phyloP scores from a whole-genome alignment of 2,329 filamentous ascomycete genomes.

The Pseudocercospora eumusae region DNA sequence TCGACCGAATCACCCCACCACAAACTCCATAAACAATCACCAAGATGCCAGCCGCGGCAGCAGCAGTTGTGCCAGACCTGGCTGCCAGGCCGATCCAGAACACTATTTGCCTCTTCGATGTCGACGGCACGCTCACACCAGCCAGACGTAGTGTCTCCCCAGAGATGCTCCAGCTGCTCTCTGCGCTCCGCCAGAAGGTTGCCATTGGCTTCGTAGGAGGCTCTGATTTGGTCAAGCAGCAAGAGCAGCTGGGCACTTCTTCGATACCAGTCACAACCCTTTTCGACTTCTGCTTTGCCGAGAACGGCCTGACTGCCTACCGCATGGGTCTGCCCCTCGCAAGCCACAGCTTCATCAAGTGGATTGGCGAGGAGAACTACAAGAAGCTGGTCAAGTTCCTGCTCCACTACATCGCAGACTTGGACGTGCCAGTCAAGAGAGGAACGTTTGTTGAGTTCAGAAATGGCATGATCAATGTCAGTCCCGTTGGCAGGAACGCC shows the following conservation, averaged over 20 bases:
- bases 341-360: conserved; percentile 84
- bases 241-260: conserved; percentile 83
- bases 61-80: conserved; percentile 67
- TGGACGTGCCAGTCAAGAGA: conserved; percentile 79
- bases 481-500: conserved; percentile 83
- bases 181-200: conserved; percentile 78
- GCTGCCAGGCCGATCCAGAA: conserved; percentile 83
- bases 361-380: conserved; percentile 84
- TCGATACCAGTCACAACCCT: conserved; percentile 72
- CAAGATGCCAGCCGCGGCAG: conserved; percentile 36
- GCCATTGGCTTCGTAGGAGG: conserved; percentile 92
- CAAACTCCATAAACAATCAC: conserved; percentile 7
- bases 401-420: conserved; percentile 79
- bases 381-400: conserved; percentile 75
- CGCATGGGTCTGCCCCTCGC: conserved; percentile 75
- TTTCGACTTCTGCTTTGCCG: conserved; percentile 97
- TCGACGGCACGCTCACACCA: conserved; percentile 87
- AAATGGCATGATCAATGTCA: conserved; percentile 89
- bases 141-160: conserved; percentile 70
- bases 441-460: conserved; percentile 87
- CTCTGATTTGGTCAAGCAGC: conserved; percentile 88
- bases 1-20: conserved; percentile 9
- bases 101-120: conserved; percentile 94
- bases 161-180: conserved; percentile 81
- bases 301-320: conserved; percentile 93